phyloP scores from a whole-genome alignment of 441 rosid genomes.

The Corymbia calophylla region DNA sequence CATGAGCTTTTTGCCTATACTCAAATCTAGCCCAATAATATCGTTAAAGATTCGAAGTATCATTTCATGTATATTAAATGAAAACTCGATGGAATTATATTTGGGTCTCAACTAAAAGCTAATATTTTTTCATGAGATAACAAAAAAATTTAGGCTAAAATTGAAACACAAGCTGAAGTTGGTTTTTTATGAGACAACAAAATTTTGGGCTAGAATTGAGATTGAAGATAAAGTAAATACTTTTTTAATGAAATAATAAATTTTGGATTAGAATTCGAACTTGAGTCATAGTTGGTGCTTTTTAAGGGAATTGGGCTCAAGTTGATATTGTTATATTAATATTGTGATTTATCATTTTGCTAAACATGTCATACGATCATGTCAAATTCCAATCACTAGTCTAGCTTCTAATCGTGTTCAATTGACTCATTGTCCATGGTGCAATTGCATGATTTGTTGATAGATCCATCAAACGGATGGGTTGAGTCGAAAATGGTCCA shows the following conservation, averaged over 20 bases:
- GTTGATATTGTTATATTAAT: background rate
- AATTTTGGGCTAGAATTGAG: too few species aligned
- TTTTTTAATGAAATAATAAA: too few species aligned
- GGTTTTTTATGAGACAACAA: background rate
- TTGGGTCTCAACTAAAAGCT: too few species aligned
- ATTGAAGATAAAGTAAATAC: background rate
- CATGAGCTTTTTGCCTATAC: background rate
- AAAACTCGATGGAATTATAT: too few species aligned
- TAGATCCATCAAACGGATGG: fast-evolving
- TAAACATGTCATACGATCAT: background rate
- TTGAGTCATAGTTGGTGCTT: background rate
- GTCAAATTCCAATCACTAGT: fast-evolving
- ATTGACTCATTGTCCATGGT: background rate
- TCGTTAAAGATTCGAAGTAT: background rate
- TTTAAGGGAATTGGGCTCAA: background rate
- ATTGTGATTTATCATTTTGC: background rate
- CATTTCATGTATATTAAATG: background rate
- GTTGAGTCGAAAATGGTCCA: too few species aligned
- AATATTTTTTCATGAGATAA: too few species aligned
- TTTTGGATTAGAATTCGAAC: background rate
- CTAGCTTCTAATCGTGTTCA: background rate
- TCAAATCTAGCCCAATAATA: background rate
- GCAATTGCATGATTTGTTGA: background rate
- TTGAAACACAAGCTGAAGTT: background rate
- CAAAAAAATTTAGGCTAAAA: too few species aligned